Base-by-base conservation (phyloP, 495 filamentous ascomycete genomes). In the Tetracladium setigerum region DNA sequence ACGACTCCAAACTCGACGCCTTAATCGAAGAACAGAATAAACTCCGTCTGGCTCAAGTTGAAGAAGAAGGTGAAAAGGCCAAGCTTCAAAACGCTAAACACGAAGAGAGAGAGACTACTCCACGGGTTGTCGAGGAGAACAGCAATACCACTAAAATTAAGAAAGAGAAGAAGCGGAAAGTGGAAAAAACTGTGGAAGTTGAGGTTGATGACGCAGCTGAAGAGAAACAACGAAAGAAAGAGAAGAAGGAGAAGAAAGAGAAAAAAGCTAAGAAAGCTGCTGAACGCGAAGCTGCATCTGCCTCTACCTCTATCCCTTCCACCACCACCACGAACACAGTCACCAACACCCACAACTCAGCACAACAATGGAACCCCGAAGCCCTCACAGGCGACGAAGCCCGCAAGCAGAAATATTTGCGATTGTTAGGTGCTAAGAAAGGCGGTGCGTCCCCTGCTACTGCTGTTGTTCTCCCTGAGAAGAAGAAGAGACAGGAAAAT, bases 371-470 rank as follows among this genome's bases (percentile, higher is more conserved):
- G 75, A 75, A 77, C 34, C 70, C 73, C 13, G 54, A 69, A 27
- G 70, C 60, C 13, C 66, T 82, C 38, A 62, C 61, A 8, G 78
- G 79, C 11, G 74, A 68, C 18, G 52, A 59, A 5, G 62, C 59
- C 13, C 69, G 79, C 13, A 72, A 78, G 48, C 58, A 62, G 39
- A 83, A 82, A 57, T 81, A 79, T 46, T 58, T 79, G 44, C 60
- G 71, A 22, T 68, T 83, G 5, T 64, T 83, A 0, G 77, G 78
- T 1, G 76, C 62, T 1, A 70, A 70, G 50, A 72, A 70, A 50
- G 7, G 16, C 6, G 38, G 36, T n/a, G 34, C 34, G 3, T 4
- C 34, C 5, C 3, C 37, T 12, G 32, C 38, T 2, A n/a, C 3
- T 27, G 22, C 7, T 27, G 22, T 27, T 3, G 22, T 27, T 27